These are phyloP conservation scores for Teunomyces funiuensis DNA, from an alignment of 805 yeast species.

Conservation along the genomic window DNA sequence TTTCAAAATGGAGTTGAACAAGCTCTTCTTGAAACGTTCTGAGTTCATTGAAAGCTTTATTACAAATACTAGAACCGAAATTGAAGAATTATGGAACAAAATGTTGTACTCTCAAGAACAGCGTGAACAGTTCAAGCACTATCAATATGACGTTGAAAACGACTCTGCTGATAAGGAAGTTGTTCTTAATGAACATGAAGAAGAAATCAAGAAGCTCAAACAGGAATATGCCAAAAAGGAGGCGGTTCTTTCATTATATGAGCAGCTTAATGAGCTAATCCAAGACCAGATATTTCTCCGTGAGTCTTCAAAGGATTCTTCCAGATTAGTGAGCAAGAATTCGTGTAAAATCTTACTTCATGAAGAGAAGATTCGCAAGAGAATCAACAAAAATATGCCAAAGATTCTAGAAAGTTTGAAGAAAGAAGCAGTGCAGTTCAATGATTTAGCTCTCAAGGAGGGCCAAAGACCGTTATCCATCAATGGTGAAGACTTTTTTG, in stretches of 20 bases:
- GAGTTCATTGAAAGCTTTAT: constrained; percentile 69
- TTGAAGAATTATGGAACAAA: constrained; percentile 60
- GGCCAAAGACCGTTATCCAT: constrained; percentile 31
- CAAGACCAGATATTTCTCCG: constrained; percentile 62
- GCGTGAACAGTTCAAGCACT: constrained; percentile 46
- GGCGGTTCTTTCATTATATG: constrained; percentile 56
- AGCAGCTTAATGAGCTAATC: constrained; percentile 53
- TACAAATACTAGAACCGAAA: constrained; percentile 55
- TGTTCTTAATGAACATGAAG: constrained; percentile 61
- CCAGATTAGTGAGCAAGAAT: constrained; percentile 70
- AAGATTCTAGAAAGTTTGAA: constrained; percentile 53
- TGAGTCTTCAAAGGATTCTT: constrained; percentile 74
- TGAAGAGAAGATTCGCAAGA: constrained; percentile 77
- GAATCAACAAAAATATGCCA: constrained; percentile 69
- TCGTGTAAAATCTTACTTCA: constrained; percentile 75
- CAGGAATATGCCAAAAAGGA: constrained; percentile 49
- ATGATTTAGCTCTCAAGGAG: constrained; percentile 26
- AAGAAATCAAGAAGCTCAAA: constrained; percentile 54
- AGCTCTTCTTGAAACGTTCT: constrained; percentile 60
- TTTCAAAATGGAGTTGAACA: constrained; percentile 54
- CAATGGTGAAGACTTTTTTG: constrained; percentile 50
- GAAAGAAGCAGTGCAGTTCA: constrained; percentile 48
- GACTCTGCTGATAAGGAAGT: constrained; percentile 54
- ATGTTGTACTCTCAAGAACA: constrained; percentile 59
- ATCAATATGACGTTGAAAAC: constrained; percentile 27